These are phyloP conservation scores for Tetradesmus obliquus DNA, from an alignment of 139 green algal species.

Conservation along the genomic window DNA sequence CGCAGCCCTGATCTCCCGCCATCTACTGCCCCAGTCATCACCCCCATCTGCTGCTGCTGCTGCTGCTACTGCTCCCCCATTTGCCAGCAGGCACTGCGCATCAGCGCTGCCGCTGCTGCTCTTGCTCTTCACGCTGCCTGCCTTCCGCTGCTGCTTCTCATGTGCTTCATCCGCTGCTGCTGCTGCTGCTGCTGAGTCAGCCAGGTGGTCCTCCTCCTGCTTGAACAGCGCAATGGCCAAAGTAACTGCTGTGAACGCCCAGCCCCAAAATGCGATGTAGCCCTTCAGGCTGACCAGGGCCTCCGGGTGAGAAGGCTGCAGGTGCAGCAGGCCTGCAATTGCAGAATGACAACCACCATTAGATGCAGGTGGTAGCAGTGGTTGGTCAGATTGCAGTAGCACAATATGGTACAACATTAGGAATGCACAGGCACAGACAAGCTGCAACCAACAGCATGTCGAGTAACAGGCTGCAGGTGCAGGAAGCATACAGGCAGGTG, in stretches of 20 bases:
- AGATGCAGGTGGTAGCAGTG: too few species aligned
- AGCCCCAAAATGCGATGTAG: constrained; percentile 92
- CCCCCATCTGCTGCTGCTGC: not conserved
- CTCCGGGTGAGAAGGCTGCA: constrained; percentile 14
- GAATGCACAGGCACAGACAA: too few species aligned
- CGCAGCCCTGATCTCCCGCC: constrained; percentile 48
- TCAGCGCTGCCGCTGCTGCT: not conserved
- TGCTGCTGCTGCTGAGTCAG: not conserved
- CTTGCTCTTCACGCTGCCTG: not conserved
- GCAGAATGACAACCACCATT: too few species aligned
- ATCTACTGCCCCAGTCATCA: not conserved
- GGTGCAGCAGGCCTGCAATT: constrained; percentile 38
- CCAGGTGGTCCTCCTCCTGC: constrained; percentile 50
- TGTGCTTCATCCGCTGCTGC: not conserved
- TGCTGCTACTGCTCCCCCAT: not conserved
- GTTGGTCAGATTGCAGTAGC: too few species aligned
- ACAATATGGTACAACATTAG: too few species aligned
- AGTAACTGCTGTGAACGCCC: constrained; percentile 78
- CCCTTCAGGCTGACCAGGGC: constrained; percentile 72
- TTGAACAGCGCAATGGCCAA: constrained; percentile 70
- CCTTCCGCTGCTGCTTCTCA: not conserved
- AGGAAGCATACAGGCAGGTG: too few species aligned
- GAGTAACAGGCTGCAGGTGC: too few species aligned
- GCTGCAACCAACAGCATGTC: too few species aligned
- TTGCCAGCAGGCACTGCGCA: not conserved